Evolutionary conservation across 768 basidiomycete species (phyloP), one percentile per base, ranked within the genome.

Genomic region (Tulasnella sp.): DNA sequence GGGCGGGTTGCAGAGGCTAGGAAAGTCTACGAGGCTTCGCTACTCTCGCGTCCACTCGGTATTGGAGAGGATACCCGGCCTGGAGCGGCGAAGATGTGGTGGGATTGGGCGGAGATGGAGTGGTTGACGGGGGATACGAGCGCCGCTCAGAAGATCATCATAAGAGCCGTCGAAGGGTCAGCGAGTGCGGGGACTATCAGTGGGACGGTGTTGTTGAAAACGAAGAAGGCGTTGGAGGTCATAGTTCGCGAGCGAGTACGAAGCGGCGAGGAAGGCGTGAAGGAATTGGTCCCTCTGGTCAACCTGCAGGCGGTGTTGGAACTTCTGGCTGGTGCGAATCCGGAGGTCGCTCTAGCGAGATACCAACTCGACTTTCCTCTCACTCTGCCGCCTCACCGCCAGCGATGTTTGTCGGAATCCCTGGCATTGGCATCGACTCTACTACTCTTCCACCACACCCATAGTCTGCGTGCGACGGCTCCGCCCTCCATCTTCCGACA

Each of bases 41-140:
- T 74, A 1, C 75, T 87, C 88, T 1, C n/a, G n/a, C n/a, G n/a
- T n/a, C n/a, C n/a, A n/a, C n/a, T n/a, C n/a, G n/a, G n/a, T n/a
- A n/a, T n/a, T n/a, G n/a, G n/a, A n/a, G n/a, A n/a, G n/a, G n/a
- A n/a, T n/a, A n/a, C n/a, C n/a, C n/a, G n/a, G n/a, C n/a, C n/a
- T n/a, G n/a, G n/a, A n/a, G n/a, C n/a, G n/a, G n/a, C n/a, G n/a
- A n/a, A n/a, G n/a, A n/a, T 94, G 73, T 94, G 90, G 90, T 92
- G 88, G 87, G 86, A 88, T 75, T 94, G 91, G 90, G 89, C 88
- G 1, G 89, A 94, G 76, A 84, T 91, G 84, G 91, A 92, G 78
- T 94, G 92, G 92, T 78, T 91, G 11, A 78, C 81, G 16, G 84
- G 86, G 0, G 75, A 83, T 37, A 77, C 81, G 22, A 83, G 36